These are phyloP conservation scores for Pneumocystis canis DNA, from an alignment of 1,139 yeast genomes.

Conservation along the genomic window DNA sequence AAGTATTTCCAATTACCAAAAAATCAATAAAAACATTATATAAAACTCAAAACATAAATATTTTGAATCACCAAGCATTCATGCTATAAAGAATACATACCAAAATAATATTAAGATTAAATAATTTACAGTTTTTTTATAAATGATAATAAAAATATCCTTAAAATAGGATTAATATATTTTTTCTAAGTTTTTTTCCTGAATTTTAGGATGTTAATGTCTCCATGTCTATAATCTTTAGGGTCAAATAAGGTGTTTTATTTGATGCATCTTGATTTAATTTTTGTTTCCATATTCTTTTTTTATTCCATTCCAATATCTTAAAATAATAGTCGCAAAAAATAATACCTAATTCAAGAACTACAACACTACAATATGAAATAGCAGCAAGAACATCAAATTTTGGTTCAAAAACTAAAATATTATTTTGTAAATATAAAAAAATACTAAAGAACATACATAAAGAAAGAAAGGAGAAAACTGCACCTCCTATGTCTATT, in stretches of 20 bases:
- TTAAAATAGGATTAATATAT: background rate
- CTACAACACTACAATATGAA: conserved; percentile 56
- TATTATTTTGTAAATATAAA: background rate
- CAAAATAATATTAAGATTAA: too few species aligned
- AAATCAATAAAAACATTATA: background rate
- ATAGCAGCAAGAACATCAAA: conserved; percentile 68
- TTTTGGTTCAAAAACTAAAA: conserved; percentile 14
- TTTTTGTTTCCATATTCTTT: background rate
- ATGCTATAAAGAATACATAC: background rate
- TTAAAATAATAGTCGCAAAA: background rate
- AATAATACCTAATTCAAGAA: conserved; percentile 32
- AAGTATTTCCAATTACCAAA: too few species aligned
- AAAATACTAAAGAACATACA: conserved; percentile 15
- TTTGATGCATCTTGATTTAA: background rate
- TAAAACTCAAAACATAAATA: background rate
- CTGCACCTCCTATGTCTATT: conserved; percentile 78
- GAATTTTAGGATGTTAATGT: background rate
- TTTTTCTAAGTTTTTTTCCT: background rate
- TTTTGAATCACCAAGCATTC: too few species aligned
- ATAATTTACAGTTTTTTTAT: too few species aligned
- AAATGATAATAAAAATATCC: background rate
- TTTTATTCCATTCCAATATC: background rate
- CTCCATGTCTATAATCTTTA: background rate
- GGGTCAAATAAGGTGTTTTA: background rate
- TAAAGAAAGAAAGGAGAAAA: conserved; percentile 48